Conservation (phyloP, 345 rosid species). For the Rhizophora mangle region DNA sequence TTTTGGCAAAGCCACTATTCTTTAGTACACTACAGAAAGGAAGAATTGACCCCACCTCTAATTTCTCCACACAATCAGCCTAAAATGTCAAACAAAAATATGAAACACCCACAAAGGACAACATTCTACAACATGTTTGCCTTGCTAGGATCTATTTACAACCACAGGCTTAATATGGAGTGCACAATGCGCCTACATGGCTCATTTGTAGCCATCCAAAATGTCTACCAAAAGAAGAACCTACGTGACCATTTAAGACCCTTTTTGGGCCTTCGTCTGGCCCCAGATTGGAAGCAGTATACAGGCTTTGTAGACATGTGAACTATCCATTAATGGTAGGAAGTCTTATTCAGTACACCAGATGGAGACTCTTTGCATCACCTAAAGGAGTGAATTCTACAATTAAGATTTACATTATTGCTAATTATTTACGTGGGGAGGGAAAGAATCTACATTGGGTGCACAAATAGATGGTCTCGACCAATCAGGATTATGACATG, state of each 20-base stretch:
- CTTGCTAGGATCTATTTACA: slow-evolving; percentile 32
- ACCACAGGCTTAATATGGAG: slow-evolving; percentile 38
- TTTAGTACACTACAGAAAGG: no score
- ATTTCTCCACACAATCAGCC: no score
- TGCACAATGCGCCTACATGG: slow-evolving; percentile 21
- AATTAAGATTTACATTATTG: no score
- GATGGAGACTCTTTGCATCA: not conserved
- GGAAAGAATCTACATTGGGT: no score
- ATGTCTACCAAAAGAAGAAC: not conserved
- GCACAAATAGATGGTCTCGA: no score
- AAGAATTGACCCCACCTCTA: no score
- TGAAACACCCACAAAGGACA: not conserved
- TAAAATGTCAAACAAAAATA: not conserved
- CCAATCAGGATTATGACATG: no score
- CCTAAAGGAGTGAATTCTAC: no score
- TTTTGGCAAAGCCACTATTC: no score
- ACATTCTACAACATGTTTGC: not conserved
- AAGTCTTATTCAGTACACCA: not conserved
- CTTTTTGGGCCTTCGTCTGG: not conserved
- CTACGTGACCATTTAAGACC: not conserved
- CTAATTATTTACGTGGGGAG: no score
- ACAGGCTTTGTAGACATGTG: not conserved
- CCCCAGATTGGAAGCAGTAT: no score
- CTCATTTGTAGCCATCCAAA: slow-evolving; percentile 16
- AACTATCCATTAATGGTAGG: not conserved